These are phyloP conservation scores for Ustilago loliicola DNA, from an alignment of 1,284 basidiomycete genomes.

Conservation along the genomic window DNA sequence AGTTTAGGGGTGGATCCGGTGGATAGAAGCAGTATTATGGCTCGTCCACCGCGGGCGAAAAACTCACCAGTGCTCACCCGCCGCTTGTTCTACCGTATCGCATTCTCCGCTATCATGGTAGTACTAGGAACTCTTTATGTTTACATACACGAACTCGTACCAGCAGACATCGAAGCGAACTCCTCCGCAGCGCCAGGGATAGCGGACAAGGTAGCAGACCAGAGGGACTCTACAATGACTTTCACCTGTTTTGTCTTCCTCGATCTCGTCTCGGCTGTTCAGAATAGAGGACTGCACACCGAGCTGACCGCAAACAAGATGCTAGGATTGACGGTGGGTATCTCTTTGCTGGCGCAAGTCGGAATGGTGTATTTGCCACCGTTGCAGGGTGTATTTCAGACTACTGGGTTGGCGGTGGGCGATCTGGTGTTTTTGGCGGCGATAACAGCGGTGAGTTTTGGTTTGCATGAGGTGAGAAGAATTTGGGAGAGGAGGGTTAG, in stretches of 20 bases:
- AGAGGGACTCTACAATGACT: conserved; percentile 73
- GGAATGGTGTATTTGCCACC: conserved; percentile 89
- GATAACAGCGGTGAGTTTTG: conserved; percentile 80
- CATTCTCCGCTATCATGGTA: conserved; percentile 91
- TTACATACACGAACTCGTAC: conserved; percentile 77
- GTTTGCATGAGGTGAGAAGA: conserved; percentile 83
- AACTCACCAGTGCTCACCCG: conserved; percentile 86
- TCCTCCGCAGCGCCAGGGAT: not conserved
- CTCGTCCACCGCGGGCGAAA: conserved; percentile 85
- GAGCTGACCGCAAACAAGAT: conserved; percentile 78
- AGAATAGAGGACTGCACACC: conserved; percentile 80
- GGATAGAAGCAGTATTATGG: conserved; percentile 85
- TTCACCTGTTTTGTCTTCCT: conserved; percentile 97
- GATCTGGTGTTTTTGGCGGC: conserved; percentile 82
- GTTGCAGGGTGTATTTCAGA: conserved; percentile 94
- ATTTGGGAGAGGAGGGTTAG: conserved; percentile 76
- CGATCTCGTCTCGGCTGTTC: conserved; percentile 92
- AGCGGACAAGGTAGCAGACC: conserved; percentile 30
- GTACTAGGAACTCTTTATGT: conserved; percentile 89
- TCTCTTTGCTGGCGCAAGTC: conserved; percentile 86
- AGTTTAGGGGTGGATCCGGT: conserved; percentile 96
- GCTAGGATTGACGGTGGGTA: conserved; percentile 86
- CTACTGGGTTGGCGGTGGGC: conserved; percentile 78
- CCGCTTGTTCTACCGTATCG: conserved; percentile 81
- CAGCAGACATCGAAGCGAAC: conserved; percentile 68